Evolutionary conservation across 2,329 filamentous ascomycete species (phyloP).

Genomic region (Purpureocillium takamizusanense): DNA sequence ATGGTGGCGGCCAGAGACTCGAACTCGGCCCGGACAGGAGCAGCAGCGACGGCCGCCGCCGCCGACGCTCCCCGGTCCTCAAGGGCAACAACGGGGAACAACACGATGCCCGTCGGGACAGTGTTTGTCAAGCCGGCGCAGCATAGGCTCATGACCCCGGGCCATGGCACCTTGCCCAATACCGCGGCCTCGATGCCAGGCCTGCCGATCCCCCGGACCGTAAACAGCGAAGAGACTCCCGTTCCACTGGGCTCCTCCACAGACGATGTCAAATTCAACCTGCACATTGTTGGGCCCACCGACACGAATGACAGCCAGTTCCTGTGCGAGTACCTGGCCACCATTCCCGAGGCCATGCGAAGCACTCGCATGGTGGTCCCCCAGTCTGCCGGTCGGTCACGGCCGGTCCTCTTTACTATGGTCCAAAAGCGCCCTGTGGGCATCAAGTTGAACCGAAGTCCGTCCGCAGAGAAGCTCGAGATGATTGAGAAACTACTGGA

Average conservation of each 20-base stretch:
- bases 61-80: too few relatives aligned
- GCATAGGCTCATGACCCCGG: too few relatives aligned
- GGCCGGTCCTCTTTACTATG: constrained; percentile 35
- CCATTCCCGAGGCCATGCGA: constrained; percentile 18
- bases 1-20: too few relatives aligned
- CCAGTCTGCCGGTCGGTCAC: constrained; percentile 18
- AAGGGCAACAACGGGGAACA: too few relatives aligned
- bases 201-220: not conserved
- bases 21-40: too few relatives aligned
- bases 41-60: too few relatives aligned
- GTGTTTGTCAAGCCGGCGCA: too few relatives aligned
- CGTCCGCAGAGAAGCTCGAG: constrained; percentile 38
- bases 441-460: constrained; percentile 24
- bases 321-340: constrained; percentile 45
- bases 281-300: constrained; percentile 51
- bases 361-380: constrained; percentile 20
- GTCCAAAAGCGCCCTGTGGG: constrained; percentile 37
- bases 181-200: not conserved
- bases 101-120: too few relatives aligned
- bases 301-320: constrained; percentile 52
- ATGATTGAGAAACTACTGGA: constrained; percentile 51
- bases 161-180: too few relatives aligned
- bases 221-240: constrained; percentile 13
- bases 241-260: constrained; percentile 21
- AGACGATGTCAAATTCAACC: constrained; percentile 27